These are phyloP conservation scores for Coniosporium tulheliwenetii DNA, from an alignment of 2,329 filamentous ascomycete genomes.

Conservation along the genomic window DNA sequence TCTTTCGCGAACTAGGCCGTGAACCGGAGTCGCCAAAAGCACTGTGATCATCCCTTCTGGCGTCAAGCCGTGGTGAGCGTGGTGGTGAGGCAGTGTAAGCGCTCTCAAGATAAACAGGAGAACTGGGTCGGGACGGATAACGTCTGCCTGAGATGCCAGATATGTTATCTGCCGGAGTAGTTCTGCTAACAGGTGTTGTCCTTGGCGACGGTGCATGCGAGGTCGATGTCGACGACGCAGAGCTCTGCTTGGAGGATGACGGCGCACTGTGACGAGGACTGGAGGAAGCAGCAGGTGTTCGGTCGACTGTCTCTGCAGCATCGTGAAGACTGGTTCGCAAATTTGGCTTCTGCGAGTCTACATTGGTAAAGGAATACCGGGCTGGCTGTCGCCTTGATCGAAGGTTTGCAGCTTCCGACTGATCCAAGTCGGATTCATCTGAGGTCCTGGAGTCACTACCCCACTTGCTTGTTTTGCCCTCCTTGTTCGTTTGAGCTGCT, in stretches of 20 bases:
- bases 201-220: constrained; percentile 1
- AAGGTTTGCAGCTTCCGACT: constrained; percentile 12
- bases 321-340: too few relatives aligned
- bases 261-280: too few relatives aligned
- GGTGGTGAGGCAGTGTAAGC: constrained; percentile 3
- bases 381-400: constrained; percentile 17
- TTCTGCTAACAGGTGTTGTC: not conserved
- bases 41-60: not conserved
- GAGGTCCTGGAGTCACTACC: constrained; percentile 4
- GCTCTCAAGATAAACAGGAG: not conserved
- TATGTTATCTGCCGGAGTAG: too few relatives aligned
- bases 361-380: constrained; percentile 19
- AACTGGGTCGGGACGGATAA: not conserved
- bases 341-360: not conserved
- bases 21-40: not conserved
- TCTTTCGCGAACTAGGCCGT: not conserved
- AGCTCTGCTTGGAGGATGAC: too few relatives aligned
- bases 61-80: constrained; percentile 2
- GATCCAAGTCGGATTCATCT: constrained; percentile 16
- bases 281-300: too few relatives aligned
- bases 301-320: too few relatives aligned
- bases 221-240: not conserved
- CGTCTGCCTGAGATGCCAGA: too few relatives aligned
- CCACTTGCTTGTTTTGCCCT: too few relatives aligned
- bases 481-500: too few relatives aligned